These are phyloP conservation scores for Colletotrichum musae DNA, from an alignment of 2,329 filamentous ascomycete genomes.

Conservation along the genomic window DNA sequence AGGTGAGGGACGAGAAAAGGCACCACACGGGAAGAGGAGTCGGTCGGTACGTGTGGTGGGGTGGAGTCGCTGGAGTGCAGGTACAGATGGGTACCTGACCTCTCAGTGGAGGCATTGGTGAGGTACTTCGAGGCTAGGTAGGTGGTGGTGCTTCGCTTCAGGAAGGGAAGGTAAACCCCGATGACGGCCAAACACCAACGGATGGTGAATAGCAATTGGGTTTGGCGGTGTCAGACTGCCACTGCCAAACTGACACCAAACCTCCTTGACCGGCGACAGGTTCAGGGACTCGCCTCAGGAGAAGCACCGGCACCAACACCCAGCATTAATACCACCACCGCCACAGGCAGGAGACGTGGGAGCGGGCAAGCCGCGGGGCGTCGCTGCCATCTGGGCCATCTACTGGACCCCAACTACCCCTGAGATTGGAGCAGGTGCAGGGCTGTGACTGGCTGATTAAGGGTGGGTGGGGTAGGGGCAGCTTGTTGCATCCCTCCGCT, in stretches of 20 bases:
- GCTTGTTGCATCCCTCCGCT: constrained; percentile 14
- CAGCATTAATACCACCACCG: neutral
- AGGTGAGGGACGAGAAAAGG: neutral
- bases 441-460: constrained; percentile 20
- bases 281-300: constrained; percentile 23
- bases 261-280: neutral
- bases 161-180: no score
- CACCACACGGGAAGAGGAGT: neutral
- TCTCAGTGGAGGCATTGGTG: no score
- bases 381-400: neutral
- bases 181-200: no score
- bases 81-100: neutral
- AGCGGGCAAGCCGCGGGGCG: neutral
- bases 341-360: neutral
- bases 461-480: constrained; percentile 13
- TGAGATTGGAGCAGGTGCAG: constrained; percentile 9
- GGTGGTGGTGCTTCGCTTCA: no score
- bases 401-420: constrained; percentile 37
- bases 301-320: no score
- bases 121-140: no score
- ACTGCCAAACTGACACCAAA: neutral
- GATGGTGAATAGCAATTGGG: constrained; percentile 6
- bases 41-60: neutral
- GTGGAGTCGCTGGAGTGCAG: neutral
- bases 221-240: neutral